Evolutionary conservation across 1,284 basidiomycete species (phyloP), one percentile per base, ranked within the genome.

Genomic region (Mycena sp.): DNA sequence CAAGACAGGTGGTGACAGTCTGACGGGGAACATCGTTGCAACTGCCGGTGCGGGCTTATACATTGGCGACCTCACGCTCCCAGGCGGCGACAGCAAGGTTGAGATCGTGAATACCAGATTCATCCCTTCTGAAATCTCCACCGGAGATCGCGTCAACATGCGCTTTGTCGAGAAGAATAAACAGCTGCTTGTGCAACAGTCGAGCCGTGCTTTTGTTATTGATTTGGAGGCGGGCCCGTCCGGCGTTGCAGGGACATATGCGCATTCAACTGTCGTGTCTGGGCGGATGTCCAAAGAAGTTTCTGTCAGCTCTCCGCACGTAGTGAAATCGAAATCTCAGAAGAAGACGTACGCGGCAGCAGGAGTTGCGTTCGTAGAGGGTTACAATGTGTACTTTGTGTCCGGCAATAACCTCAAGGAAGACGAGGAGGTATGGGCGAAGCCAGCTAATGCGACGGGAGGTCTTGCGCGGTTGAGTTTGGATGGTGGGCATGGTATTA

Each of bases 401-500:
- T 78, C 81, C 11, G 79, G 79, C 1, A 58, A 70, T 29, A 67
- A 75, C 6, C 73, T 85, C 19, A 71, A 76, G 25, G 66, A 76
- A 3, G 79, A 78, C 21, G 78, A 80, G 23, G 77, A 81, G 1
- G 74, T 91, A 4, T 91, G 88, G 88, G 87, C 87, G 55, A 89
- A 86, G 70, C 90, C 90, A 3, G 86, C 81, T 1, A 88, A 87
- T 67, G 83, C 87, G 5, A 88, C 88, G 9, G 80, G 79, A 45
- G 85, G 85, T 3, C 71, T 91, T 51, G 81, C 82, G 7, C 81
- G 89, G 46, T 64, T 91, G 61, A 90, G 89, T 69, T 70, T 88
- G 61, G 88, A 92, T 71, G 90, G 90, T 19, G 90, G 90, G 0
- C 90, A 92, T 70, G 86, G 87, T 72, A 70, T 91, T 37, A 80